Conservation (phyloP, 2,329 filamentous ascomycete genomes). For the Trichoderma lentiforme region DNA sequence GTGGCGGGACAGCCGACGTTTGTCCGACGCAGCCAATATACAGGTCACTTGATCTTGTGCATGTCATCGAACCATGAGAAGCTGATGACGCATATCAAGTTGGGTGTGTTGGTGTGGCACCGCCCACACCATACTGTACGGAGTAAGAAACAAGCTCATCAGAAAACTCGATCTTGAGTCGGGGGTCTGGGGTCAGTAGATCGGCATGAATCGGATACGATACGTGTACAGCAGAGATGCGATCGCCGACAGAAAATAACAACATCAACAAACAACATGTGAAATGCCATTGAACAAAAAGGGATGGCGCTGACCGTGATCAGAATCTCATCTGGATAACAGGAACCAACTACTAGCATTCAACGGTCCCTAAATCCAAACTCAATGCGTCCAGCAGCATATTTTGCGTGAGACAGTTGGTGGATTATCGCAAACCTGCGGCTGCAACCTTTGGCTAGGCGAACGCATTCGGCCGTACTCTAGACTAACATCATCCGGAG, state of each 20-base stretch:
- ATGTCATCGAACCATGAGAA: neutral
- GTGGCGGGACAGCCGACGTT: no score
- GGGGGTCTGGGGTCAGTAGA: neutral
- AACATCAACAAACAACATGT: neutral
- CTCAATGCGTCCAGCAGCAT: neutral
- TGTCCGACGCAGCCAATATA: neutral
- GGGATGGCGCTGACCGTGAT: no score
- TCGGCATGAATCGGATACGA: neutral
- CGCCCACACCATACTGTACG: neutral
- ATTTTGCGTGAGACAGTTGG: neutral
- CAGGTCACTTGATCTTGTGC: neutral
- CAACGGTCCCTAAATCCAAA: neutral
- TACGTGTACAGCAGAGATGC: neutral
- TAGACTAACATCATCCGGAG: neutral
- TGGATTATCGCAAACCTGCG: neutral
- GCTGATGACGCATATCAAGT: neutral
- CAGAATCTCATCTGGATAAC: neutral
- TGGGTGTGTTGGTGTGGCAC: neutral
- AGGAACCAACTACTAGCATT: neutral
- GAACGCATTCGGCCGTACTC: neutral
- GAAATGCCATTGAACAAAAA: neutral
- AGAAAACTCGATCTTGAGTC: neutral
- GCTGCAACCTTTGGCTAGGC: conserved; percentile 2
- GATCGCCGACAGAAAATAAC: neutral
- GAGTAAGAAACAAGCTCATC: neutral